Conservation (phyloP, 768 basidiomycete genomes). For the Pleurotus giganteus region DNA sequence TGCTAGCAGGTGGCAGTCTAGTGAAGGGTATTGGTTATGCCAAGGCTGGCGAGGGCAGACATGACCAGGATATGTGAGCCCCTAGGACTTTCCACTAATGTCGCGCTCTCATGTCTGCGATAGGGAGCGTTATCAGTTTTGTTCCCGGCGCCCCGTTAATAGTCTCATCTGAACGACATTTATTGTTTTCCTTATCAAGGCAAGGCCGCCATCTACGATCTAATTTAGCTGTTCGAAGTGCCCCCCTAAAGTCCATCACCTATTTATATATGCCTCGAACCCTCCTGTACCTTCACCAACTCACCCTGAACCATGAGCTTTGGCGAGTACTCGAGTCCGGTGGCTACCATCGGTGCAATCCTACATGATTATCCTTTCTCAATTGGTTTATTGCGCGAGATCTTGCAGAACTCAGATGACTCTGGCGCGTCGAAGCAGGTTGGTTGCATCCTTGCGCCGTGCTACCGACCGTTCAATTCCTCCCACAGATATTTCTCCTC, state of each 20-base stretch:
- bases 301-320: background rate
- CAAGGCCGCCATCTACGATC: no score
- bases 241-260: no score
- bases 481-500: conserved; percentile 38
- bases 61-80: background rate
- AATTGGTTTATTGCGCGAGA: conserved; percentile 41
- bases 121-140: no score
- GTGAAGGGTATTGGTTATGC: conserved; percentile 88
- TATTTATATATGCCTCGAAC: no score
- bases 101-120: no score
- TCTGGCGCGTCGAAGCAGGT: conserved; percentile 45
- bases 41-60: conserved; percentile 48
- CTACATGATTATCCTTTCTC: conserved; percentile 44
- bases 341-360: conserved; percentile 27
- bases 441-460: conserved; percentile 4
- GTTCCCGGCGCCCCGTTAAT: no score
- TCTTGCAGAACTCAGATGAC: conserved; percentile 51
- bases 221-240: no score
- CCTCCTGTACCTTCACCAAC: no score
- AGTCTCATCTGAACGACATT: no score
- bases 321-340: background rate
- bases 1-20: conserved; percentile 74
- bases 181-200: no score
- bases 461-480: background rate
- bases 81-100: background rate